Percentiles rank a stretch among this genome's conserved stretches.
These are phyloP conservation scores for Verticillium klebahnii DNA, from an alignment of 2,329 filamentous ascomycete genomes.

Conservation along the genomic window DNA sequence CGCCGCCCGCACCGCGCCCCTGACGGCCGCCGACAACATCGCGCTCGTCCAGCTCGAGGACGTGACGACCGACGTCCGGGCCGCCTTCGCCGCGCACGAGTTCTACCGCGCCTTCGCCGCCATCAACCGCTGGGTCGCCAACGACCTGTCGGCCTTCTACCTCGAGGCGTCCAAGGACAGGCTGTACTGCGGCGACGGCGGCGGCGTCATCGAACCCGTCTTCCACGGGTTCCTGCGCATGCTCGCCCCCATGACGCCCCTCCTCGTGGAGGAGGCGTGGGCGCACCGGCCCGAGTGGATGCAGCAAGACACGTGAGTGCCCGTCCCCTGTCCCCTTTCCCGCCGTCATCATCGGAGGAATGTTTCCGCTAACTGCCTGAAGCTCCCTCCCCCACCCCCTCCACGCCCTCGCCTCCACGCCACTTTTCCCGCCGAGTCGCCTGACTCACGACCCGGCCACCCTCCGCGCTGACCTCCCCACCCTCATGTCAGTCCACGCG, in stretches of 20 bases:
- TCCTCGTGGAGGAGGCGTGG: conserved; percentile 87
- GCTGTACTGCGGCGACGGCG: conserved; percentile 75
- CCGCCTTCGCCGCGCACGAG: conserved; percentile 66
- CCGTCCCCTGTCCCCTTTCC: too few relatives aligned
- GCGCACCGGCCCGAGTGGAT: conserved; percentile 66
- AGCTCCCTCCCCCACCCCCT: conserved; percentile 29
- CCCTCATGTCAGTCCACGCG: conserved; percentile 51
- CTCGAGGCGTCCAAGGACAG: conserved; percentile 89
- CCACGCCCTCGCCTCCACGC: conserved; percentile 40
- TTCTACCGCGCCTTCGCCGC: conserved; percentile 73
- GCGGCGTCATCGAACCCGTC: conserved; percentile 61
- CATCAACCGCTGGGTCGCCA: conserved; percentile 77
- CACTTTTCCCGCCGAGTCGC: conserved; percentile 34
- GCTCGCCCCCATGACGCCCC: conserved; percentile 74
- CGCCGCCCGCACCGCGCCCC: conserved; percentile 41
- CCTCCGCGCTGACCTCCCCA: conserved; percentile 37
- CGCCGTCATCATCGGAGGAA: background rate
- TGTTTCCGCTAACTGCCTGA: conserved; percentile 17
- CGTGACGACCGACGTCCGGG: conserved; percentile 59
- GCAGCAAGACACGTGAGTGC: conserved; percentile 40
- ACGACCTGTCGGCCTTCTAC: conserved; percentile 88
- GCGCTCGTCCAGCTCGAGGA: conserved; percentile 70
- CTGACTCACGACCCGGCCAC: conserved; percentile 31
- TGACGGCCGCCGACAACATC: conserved; percentile 65
- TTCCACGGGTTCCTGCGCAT: conserved; percentile 71